These are phyloP conservation scores for Xylaria intraflava DNA, from an alignment of 495 filamentous ascomycete species.

Conservation along the genomic window DNA sequence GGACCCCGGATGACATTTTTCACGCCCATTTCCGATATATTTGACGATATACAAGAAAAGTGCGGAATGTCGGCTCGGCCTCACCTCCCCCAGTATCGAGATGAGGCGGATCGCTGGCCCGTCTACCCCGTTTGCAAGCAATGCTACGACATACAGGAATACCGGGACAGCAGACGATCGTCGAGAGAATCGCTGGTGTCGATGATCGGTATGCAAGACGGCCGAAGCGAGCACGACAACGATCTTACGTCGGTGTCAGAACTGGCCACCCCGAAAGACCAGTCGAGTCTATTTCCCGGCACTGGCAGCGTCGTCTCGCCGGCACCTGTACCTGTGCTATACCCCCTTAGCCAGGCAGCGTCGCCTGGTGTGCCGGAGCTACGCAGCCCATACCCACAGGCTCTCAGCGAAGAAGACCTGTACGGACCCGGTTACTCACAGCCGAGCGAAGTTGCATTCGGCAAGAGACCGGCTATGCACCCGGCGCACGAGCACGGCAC, in stretches of 20 bases:
- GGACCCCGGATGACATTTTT: slow-evolving; percentile 26
- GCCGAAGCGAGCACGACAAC: slow-evolving; percentile 21
- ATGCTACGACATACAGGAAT: slow-evolving; percentile 24
- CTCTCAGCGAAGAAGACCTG: slow-evolving; percentile 22
- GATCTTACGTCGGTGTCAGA: slow-evolving; percentile 28
- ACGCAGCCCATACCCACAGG: slow-evolving; percentile 23
- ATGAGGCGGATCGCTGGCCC: slow-evolving; percentile 22
- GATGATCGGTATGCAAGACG: slow-evolving; percentile 22
- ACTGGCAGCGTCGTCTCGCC: slow-evolving; percentile 16
- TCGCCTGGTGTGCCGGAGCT: slow-evolving; percentile 18
- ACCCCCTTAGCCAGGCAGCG: slow-evolving; percentile 8
- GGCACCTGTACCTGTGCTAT: slow-evolving; percentile 16
- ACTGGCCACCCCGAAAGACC: slow-evolving; percentile 25
- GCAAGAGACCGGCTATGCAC: slow-evolving; percentile 17
- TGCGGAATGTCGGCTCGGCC: slow-evolving; percentile 21
- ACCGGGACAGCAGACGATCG: slow-evolving; percentile 23
- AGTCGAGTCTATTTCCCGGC: slow-evolving; percentile 18
- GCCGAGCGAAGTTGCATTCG: slow-evolving; percentile 8
- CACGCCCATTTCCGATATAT: slow-evolving; percentile 29
- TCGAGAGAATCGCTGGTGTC: slow-evolving; percentile 25
- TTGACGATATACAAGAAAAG: slow-evolving; percentile 26
- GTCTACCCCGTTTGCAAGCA: slow-evolving; percentile 23
- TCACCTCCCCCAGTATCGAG: slow-evolving; percentile 23
- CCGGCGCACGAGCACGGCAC: slow-evolving; percentile 5
- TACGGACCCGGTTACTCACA: slow-evolving; percentile 16